Percentiles rank a stretch among this genome's conserved stretches.
These are phyloP conservation scores for Agrocybe pediades DNA, from an alignment of 768 basidiomycete genomes.

Conservation along the genomic window DNA sequence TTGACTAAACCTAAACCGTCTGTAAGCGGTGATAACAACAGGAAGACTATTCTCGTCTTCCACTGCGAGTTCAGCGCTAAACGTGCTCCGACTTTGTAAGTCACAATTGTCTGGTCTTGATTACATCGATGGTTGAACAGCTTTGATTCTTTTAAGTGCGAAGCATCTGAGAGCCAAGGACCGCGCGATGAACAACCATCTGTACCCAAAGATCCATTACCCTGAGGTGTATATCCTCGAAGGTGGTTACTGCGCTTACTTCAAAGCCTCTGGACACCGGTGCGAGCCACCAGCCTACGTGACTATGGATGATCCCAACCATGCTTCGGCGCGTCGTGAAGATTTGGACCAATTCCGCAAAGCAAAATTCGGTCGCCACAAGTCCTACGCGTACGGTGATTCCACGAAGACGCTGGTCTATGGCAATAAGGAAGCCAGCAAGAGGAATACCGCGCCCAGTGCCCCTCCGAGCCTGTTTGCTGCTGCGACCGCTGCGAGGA, in stretches of 20 bases:
- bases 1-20: slow-evolving; percentile 63
- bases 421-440: slow-evolving; percentile 35
- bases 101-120: slow-evolving; percentile 11
- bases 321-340: slow-evolving; percentile 77
- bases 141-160: slow-evolving; percentile 54
- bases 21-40: slow-evolving; percentile 69
- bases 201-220: slow-evolving; percentile 92
- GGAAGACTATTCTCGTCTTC: slow-evolving; percentile 89
- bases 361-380: slow-evolving; percentile 84
- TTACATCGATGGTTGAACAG: neutral
- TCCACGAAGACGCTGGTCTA: slow-evolving; percentile 40
- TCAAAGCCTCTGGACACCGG: slow-evolving; percentile 60
- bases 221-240: slow-evolving; percentile 97
- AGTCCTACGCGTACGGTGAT: slow-evolving; percentile 94
- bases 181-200: slow-evolving; percentile 82
- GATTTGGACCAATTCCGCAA: slow-evolving; percentile 93
- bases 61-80: slow-evolving; percentile 98
- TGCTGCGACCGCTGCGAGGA: slow-evolving; percentile 68
- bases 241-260: slow-evolving; percentile 94
- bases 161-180: slow-evolving; percentile 92
- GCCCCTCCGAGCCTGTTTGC: slow-evolving; percentile 61
- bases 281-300: slow-evolving; percentile 87
- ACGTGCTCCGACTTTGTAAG: slow-evolving; percentile 94
- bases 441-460: slow-evolving; percentile 68
- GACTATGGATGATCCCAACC: slow-evolving; percentile 91